Conservation (phyloP, 1,139 yeast genomes). For the Zygoascus sp. region DNA sequence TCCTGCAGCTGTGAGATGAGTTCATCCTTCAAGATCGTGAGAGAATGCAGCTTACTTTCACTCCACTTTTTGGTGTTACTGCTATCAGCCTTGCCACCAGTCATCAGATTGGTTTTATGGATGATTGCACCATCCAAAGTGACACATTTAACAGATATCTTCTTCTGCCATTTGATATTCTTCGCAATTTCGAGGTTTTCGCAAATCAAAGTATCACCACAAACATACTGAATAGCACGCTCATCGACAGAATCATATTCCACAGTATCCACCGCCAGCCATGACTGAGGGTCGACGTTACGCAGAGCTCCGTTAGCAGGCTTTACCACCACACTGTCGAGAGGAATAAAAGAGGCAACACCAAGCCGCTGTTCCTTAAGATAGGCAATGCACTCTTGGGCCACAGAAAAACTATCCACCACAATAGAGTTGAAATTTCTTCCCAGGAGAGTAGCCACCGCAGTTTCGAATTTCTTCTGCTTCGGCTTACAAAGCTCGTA, state of each 20-base stretch:
- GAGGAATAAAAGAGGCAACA: constrained; percentile 80
- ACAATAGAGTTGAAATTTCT: constrained; percentile 74
- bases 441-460: constrained; percentile 78
- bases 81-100: constrained; percentile 65
- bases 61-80: constrained; percentile 56
- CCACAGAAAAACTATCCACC: constrained; percentile 71
- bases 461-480: constrained; percentile 67
- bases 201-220: constrained; percentile 79
- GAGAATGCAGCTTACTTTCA: constrained; percentile 55
- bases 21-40: constrained; percentile 59
- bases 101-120: constrained; percentile 83
- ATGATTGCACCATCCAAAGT: constrained; percentile 82
- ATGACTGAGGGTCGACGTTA: constrained; percentile 50
- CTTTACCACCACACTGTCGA: constrained; percentile 67
- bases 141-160: constrained; percentile 63
- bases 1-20: constrained; percentile 50
- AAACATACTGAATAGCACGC: constrained; percentile 73
- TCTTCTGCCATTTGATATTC: constrained; percentile 62
- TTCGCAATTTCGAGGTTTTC: constrained; percentile 67
- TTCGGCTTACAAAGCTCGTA: constrained; percentile 78
- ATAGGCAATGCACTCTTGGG: constrained; percentile 76
- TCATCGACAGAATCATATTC: constrained; percentile 63
- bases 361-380: constrained; percentile 86
- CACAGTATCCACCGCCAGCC: constrained; percentile 64
- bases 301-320: constrained; percentile 56